phyloP scores from a whole-genome alignment of 352 stramenopile species.

The Aphanomyces cochlioides region DNA sequence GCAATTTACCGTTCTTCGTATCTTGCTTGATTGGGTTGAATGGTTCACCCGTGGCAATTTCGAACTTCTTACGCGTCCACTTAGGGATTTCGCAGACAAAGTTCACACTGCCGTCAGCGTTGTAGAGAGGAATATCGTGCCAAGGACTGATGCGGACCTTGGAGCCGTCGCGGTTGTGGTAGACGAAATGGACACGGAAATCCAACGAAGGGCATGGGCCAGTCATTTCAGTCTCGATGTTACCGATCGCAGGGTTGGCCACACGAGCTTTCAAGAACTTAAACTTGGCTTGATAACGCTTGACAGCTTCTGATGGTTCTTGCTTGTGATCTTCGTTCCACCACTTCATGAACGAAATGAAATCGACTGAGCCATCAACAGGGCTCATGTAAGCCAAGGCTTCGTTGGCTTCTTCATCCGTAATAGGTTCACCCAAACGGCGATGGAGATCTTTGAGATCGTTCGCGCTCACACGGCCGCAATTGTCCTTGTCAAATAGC shows the following conservation, averaged over 20 bases:
- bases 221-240: conserved; percentile 68
- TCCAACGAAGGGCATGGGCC: conserved; percentile 85
- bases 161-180: conserved; percentile 62
- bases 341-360: conserved; percentile 86
- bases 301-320: conserved; percentile 71
- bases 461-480: conserved; percentile 72
- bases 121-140: conserved; percentile 97
- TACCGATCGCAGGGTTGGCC: conserved; percentile 73
- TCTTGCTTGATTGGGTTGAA: conserved; percentile 99
- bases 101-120: conserved; percentile 83
- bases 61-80: conserved; percentile 98
- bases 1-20: conserved; percentile 96
- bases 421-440: conserved; percentile 80
- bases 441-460: conserved; percentile 76
- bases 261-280: conserved; percentile 88
- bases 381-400: conserved; percentile 71
- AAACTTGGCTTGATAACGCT: conserved; percentile 75
- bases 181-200: conserved; percentile 89
- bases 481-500: conserved; percentile 76
- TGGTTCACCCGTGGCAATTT: conserved; percentile 93
- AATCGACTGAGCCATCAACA: conserved; percentile 63
- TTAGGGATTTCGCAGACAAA: conserved; percentile 98
- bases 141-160: conserved; percentile 93
- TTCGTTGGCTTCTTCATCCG: conserved; percentile 62
- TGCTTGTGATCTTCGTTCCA: conserved; percentile 81